phyloP scores from a whole-genome alignment of 331 rosid species.

The Saraca asoca region DNA sequence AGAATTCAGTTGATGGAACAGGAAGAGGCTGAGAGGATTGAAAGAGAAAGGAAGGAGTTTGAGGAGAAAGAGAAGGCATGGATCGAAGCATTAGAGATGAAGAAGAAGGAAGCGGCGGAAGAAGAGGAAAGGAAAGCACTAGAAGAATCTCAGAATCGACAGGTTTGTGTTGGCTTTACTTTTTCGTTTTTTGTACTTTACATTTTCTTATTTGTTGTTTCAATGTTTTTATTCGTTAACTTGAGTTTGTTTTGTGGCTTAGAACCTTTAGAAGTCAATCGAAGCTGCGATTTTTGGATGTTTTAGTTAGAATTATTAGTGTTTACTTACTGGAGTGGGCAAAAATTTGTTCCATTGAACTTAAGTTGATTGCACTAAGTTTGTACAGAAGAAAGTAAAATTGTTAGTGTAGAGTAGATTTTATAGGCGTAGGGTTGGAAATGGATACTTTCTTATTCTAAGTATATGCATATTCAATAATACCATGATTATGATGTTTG shows the following conservation, averaged over 20 bases:
- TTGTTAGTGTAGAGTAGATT: not conserved
- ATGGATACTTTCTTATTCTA: not conserved
- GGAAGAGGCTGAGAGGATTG: constrained; percentile 67
- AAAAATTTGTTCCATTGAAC: not conserved
- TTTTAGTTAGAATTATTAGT: not conserved
- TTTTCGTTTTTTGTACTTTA: not conserved
- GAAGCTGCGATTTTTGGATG: not conserved
- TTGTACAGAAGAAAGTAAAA: not conserved
- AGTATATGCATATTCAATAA: not conserved
- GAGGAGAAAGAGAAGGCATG: constrained; percentile 71
- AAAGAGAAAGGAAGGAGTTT: constrained; percentile 55
- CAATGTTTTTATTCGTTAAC: not conserved
- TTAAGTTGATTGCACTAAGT: not conserved
- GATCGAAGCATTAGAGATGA: constrained; percentile 59
- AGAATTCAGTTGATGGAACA: constrained; percentile 45
- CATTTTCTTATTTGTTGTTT: no score
- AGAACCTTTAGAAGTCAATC: not conserved
- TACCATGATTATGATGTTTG: no score
- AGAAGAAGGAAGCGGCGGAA: constrained; percentile 48
- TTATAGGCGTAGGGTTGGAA: not conserved
- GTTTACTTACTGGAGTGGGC: not conserved
- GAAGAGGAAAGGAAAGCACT: constrained; percentile 48
- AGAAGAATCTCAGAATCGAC: constrained; percentile 43
- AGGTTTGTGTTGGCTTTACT: constrained; percentile 33
- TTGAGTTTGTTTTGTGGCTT: not conserved